These are phyloP conservation scores for Microcyclospora tardicrescens DNA, from an alignment of 2,329 filamentous ascomycete species.

Conservation along the genomic window DNA sequence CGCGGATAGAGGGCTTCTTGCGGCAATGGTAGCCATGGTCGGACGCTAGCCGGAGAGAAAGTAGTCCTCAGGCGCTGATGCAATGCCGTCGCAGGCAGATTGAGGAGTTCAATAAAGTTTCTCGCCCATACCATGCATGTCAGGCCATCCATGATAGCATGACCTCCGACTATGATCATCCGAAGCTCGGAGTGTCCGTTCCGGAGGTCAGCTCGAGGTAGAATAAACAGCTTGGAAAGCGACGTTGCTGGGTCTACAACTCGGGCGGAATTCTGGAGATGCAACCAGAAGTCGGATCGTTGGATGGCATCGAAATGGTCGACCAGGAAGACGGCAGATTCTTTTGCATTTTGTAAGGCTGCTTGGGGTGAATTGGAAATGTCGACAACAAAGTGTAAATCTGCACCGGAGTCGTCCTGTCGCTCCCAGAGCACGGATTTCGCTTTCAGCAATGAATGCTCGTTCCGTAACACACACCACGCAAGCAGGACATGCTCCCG, in stretches of 20 bases:
- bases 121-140: slow-evolving; percentile 30
- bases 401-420: slow-evolving; percentile 3
- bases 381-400: slow-evolving; percentile 24
- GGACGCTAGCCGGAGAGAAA: slow-evolving; percentile 13
- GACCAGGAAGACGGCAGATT: slow-evolving; percentile 26
- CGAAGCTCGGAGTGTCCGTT: slow-evolving; percentile 21
- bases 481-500: slow-evolving; percentile 25
- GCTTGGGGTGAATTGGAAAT: slow-evolving; percentile 17
- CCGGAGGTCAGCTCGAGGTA: slow-evolving; percentile 17
- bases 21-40: slow-evolving; percentile 26
- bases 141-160: slow-evolving; percentile 35
- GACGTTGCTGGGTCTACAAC: slow-evolving; percentile 26
- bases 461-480: slow-evolving; percentile 27
- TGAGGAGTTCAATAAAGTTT: slow-evolving; percentile 28
- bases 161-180: slow-evolving; percentile 29
- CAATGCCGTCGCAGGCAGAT: slow-evolving; percentile 15
- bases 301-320: slow-evolving; percentile 26
- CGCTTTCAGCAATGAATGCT: slow-evolving; percentile 28
- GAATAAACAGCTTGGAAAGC: slow-evolving; percentile 28
- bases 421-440: slow-evolving; percentile 10
- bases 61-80: slow-evolving; percentile 10
- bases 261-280: slow-evolving; percentile 29
- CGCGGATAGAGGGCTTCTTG: slow-evolving; percentile 36
- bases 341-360: slow-evolving; percentile 20
- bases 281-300: slow-evolving; percentile 25